Conservation (phyloP, 2,329 filamentous ascomycete species). For the Xylaria sp. region DNA sequence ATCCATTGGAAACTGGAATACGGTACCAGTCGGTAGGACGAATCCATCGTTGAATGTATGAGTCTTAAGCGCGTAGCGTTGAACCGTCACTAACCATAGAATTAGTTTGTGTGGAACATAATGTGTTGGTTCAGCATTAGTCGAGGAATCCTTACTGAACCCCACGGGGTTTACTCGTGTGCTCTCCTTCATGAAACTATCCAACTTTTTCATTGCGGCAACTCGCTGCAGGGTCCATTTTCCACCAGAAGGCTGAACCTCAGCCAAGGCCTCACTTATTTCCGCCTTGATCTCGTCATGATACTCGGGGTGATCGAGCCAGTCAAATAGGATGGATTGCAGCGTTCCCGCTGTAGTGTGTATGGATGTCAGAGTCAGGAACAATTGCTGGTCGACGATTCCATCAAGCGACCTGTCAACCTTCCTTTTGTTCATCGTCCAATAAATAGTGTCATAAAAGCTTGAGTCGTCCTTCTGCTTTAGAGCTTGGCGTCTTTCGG, state of each 20-base stretch:
- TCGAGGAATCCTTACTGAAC: slow-evolving; percentile 22
- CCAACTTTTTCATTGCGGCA: slow-evolving; percentile 25
- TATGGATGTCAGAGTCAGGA: slow-evolving; percentile 34
- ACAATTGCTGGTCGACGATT: slow-evolving; percentile 28
- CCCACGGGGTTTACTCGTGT: slow-evolving; percentile 23
- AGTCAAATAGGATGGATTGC: slow-evolving; percentile 33
- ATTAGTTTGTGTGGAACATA: not conserved
- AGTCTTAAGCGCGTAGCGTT: slow-evolving; percentile 26
- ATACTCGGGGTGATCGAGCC: slow-evolving; percentile 30
- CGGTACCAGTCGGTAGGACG: slow-evolving; percentile 32
- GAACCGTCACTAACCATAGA: slow-evolving; percentile 30
- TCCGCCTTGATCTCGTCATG: slow-evolving; percentile 32
- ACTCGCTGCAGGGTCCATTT: slow-evolving; percentile 30
- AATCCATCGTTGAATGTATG: slow-evolving; percentile 39
- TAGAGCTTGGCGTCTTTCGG: slow-evolving; percentile 4
- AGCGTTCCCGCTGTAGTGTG: slow-evolving; percentile 17
- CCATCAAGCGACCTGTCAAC: slow-evolving; percentile 3
- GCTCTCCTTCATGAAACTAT: slow-evolving; percentile 41
- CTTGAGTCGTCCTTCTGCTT: not conserved
- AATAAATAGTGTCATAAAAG: slow-evolving; percentile 27
- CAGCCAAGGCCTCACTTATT: slow-evolving; percentile 9
- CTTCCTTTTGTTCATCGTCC: slow-evolving; percentile 16
- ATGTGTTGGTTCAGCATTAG: not conserved
- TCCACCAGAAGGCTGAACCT: slow-evolving; percentile 8
- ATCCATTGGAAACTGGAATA: slow-evolving; percentile 34